Evolutionary conservation across 805 yeast species (phyloP), one percentile per base, ranked within the genome.

Genomic region (Ascoidea tarda): DNA sequence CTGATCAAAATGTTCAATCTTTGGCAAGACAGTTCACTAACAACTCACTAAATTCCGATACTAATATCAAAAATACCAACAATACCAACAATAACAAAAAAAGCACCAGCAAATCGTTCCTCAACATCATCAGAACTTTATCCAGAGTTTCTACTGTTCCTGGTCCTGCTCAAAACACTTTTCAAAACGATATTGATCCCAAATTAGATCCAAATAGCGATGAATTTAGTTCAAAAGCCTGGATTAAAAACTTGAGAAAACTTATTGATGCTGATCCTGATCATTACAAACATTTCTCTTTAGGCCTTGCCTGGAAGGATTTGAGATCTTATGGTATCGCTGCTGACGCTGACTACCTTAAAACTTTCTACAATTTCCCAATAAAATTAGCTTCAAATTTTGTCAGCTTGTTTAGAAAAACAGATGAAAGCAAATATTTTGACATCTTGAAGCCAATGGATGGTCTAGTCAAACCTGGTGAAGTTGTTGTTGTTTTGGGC

Each of bases 401-500:
- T 31, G 56, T 55, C 4, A 59, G 60, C 47, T 50, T 45, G 1
- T 1, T 59, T 4, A 54, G 58, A 46, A 53, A 59, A 8, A 51
- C 63, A 6, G 28, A 21, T 21, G 28, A 21, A 21, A 21, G 28
- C 3, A 21, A 21, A 21, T 62, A 60, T 53, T 78, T 67, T 58
- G 76, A 66, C 58, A 78, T 71, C 57, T 69, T 75, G 62, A 75
- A 74, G 59, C 66, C 76, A 14, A 71, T 75, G 77, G 82, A 79
- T 55, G 86, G 82, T 31, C 57, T 75, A 14, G 61, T 77, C 46
- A 69, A 68, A 52, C 84, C 88, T 2, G 88, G 89, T 52, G 82
- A 82, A 56, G 70, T 82, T 49, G 78, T 83, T 5, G 85, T 84
- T 52, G 90, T 84, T 8, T 69, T 84, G 49, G 91, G 93, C 53